A percentile compares a stretch with the other conserved stretches of the same genome.
phyloP scores from a whole-genome alignment of 1,139 yeast genomes.

The Blastobotrys buckinghamii region DNA sequence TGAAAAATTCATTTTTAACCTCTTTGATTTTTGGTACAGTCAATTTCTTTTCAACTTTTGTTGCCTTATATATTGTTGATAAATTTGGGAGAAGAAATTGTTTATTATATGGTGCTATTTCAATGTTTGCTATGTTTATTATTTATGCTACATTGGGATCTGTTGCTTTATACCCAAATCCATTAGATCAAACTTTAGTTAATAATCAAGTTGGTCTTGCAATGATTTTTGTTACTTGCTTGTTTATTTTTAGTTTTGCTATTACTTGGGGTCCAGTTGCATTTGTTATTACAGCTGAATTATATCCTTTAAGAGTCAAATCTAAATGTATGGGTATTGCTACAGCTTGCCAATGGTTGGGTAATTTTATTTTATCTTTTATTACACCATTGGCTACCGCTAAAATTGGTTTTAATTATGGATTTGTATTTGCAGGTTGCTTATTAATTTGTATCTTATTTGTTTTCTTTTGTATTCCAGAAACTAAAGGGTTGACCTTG shows the following conservation, averaged over 20 bases:
- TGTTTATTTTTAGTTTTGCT: slow-evolving; percentile 78
- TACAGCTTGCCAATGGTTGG: slow-evolving; percentile 70
- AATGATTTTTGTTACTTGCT: slow-evolving; percentile 70
- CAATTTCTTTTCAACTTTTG: slow-evolving; percentile 69
- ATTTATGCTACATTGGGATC: slow-evolving; percentile 68
- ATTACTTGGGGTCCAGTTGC: slow-evolving; percentile 85
- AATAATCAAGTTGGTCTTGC: slow-evolving; percentile 40
- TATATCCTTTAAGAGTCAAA: slow-evolving; percentile 72
- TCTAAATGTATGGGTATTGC: slow-evolving; percentile 71
- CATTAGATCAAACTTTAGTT: slow-evolving; percentile 41
- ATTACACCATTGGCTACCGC: slow-evolving; percentile 42
- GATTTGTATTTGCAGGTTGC: slow-evolving; percentile 75
- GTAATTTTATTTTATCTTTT: slow-evolving; percentile 59
- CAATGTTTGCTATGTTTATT: slow-evolving; percentile 60
- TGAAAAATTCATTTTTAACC: slow-evolving; percentile 58
- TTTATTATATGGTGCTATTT: slow-evolving; percentile 55
- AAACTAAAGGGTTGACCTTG: slow-evolving; percentile 52
- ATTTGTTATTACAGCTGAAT: slow-evolving; percentile 71
- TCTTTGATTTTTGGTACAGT: slow-evolving; percentile 73
- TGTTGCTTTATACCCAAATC: slow-evolving; percentile 52
- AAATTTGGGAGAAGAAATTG: slow-evolving; percentile 64
- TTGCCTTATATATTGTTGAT: slow-evolving; percentile 62
- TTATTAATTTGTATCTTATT: slow-evolving; percentile 54
- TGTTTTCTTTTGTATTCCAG: slow-evolving; percentile 48
- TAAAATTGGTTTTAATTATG: slow-evolving; percentile 54